Base-by-base conservation (phyloP, 768 basidiomycete species). In the Mycena chlorophos region DNA sequence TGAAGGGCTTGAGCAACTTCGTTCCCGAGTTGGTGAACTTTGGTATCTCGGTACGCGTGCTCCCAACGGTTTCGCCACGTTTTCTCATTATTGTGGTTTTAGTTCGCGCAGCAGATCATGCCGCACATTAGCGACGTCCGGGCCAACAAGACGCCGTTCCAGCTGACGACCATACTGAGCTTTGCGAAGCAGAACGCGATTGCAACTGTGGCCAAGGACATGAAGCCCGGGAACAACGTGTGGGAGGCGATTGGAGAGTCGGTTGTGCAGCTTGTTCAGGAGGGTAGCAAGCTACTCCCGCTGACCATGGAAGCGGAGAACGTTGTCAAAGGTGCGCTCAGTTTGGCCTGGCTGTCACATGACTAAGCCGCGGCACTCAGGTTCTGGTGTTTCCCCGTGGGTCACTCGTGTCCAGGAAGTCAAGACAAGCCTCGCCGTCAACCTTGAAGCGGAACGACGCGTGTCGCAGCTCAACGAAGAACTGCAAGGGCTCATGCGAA, bases 81-180 rank as follows among this genome's bases (percentile, higher is more conserved):
- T 37, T 45, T 26, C 17, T 54, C 27, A 49, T 38, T 37, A 16
- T 56, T 22, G 23, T 49, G n/a, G 17, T 28, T 97, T 52, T 55
- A 95, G 92, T 82, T 98, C 45, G 94, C 95, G 0, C 93, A 96
- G 78, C 80, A 86, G 67, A 88, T 93, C 29, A 89, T 90, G 75
- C 87, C 86, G 0, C 90, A 98, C 68, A 74, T 94, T n/a, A 78
- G 82, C 51, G 91, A 96, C 50, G 84, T 90, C 16, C 86, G 93
- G 42, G 73, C 80, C 13, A 81, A 87, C 38, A 96, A 95, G 71
- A 74, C 83, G 20, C 68, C 92, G 1, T 89, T 98, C 78, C 82
- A 89, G 63, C 71, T 97, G 51, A 73, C 81, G 1, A 82, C 83
- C 0, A 80, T 97, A 12, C 71, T 94, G 30, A 75, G 76, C 16